Base-by-base conservation (phyloP, 1,139 yeast species). In the Suzukiozyma palmioleophila region DNA sequence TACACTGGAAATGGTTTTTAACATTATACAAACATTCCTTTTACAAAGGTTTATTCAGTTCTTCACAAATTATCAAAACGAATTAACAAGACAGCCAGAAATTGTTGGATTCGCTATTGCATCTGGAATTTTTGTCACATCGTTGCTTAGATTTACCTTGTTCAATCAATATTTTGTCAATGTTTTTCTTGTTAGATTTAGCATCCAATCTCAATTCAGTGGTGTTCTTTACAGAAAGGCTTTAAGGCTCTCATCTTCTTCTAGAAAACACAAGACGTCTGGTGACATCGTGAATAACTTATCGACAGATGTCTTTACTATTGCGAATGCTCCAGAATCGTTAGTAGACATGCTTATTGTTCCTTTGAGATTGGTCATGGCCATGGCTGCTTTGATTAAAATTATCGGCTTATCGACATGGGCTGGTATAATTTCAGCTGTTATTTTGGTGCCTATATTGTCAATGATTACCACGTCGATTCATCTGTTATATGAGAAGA, bases 221-320 rank as follows among this genome's bases (percentile, higher is more conserved):
- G 47, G 62, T 36, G 52, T 59, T 40, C 51, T 64, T 10, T 66
- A 63, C 46, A 51, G 53, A 18, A 66, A 66, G 41, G 59, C 67
- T 0, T 47, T 65, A 47, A 54, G 40, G 29, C 57, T 67, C 26
- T 62, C 71, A 1, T 65, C 69, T 2, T 64, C 61, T 36, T 56
- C 64, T n/a, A 57, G 65, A 39, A 65, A 59, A 40, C 49, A 53
- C 10, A 65, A 64, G 40, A 49, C 66, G 16, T 59, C 65, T 8
- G 72, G 73, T 35, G 72, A 66, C 39, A 59, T 67, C 33, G 60
- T 67, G 29, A 65, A 59, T 41, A 62, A 64, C 42, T 53, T 67
- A 40, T 59, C 73, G 0, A 65, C 62, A 25, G 73, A 67, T 51
- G 60, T 65, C 8, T 43, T 44, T n/a, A 52, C 56, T 1, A 48